Evolutionary conservation across 23 red algal species (phyloP).

Genomic region (Gracilaria caudata): DNA sequence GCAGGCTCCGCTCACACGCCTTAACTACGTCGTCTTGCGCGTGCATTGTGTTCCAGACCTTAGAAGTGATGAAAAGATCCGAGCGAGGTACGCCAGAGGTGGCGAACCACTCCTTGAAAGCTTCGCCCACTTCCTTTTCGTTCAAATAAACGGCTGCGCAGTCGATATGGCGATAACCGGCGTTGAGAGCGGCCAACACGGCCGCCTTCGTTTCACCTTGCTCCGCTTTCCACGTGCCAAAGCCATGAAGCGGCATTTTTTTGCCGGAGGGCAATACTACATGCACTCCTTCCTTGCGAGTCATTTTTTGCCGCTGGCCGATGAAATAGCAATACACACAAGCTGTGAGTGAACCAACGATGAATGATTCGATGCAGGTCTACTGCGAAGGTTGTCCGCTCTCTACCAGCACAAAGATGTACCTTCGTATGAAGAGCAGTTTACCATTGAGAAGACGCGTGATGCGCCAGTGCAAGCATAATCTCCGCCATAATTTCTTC

Average conservation of each 20-base stretch:
- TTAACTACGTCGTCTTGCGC: conserved; percentile 72
- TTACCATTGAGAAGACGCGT: not conserved
- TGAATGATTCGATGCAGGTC: too few species aligned
- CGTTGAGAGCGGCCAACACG: conserved; percentile 72
- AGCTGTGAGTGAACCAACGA: not conserved
- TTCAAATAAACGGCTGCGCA: conserved; percentile 90
- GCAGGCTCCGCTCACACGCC: conserved; percentile 67
- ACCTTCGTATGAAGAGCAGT: too few species aligned
- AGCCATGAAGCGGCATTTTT: conserved; percentile 69
- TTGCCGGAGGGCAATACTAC: conserved; percentile 56
- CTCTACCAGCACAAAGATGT: too few species aligned
- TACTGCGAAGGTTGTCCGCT: too few species aligned
- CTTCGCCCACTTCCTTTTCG: conserved; percentile 84
- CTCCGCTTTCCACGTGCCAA: conserved; percentile 96
- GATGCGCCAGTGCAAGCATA: not conserved
- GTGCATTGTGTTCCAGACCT: conserved; percentile 95
- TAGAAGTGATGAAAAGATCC: conserved; percentile 82
- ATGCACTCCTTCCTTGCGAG: not conserved
- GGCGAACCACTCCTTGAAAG: conserved; percentile 66
- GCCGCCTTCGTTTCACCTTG: conserved; percentile 65
- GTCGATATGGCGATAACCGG: conserved; percentile 94
- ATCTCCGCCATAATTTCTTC: not conserved
- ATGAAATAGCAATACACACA: not conserved
- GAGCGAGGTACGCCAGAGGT: conserved; percentile 41
- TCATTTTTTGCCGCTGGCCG: not conserved